phyloP scores from a whole-genome alignment of 2,329 filamentous ascomycete genomes.

The Phaeosphaeria sp. region DNA sequence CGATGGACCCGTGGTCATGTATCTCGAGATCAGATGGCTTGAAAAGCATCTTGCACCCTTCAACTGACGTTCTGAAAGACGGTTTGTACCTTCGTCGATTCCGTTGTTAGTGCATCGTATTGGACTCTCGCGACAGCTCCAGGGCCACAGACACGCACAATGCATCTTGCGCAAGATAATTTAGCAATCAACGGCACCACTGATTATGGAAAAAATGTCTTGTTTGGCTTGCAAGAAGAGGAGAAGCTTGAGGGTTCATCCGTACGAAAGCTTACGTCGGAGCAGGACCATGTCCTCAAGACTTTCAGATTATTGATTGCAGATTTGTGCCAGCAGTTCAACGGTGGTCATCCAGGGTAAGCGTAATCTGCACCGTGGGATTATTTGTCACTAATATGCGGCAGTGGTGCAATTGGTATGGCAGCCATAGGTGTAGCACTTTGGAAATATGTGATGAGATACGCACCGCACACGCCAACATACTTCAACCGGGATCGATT shows the following conservation, averaged over 20 bases:
- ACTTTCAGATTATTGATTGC: slow-evolving; percentile 69
- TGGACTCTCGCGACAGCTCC: too few species aligned
- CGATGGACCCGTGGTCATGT: background rate
- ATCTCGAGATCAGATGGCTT: background rate
- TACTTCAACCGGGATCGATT: slow-evolving; percentile 70
- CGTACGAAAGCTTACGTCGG: slow-evolving; percentile 26
- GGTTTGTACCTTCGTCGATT: background rate
- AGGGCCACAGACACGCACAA: slow-evolving; percentile 1
- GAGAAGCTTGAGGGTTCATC: slow-evolving; percentile 26
- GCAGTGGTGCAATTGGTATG: slow-evolving; percentile 65
- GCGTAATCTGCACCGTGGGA: slow-evolving; percentile 12
- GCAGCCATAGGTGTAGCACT: slow-evolving; percentile 66
- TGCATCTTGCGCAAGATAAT: slow-evolving; percentile 25
- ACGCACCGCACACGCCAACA: slow-evolving; percentile 60
- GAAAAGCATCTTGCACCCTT: background rate
- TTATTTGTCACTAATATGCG: slow-evolving; percentile 3
- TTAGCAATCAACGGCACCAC: slow-evolving; percentile 19
- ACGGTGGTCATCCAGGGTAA: slow-evolving; percentile 72
- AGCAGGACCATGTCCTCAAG: slow-evolving; percentile 61
- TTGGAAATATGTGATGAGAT: slow-evolving; percentile 69
- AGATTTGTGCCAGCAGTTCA: slow-evolving; percentile 73
- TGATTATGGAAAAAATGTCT: slow-evolving; percentile 32
- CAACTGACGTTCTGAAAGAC: background rate
- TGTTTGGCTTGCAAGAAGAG: slow-evolving; percentile 29
- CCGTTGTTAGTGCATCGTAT: too few species aligned